Evolutionary conservation across 2,329 filamentous ascomycete genomes (phyloP).

Genomic region (Fusarium tuaranense): DNA sequence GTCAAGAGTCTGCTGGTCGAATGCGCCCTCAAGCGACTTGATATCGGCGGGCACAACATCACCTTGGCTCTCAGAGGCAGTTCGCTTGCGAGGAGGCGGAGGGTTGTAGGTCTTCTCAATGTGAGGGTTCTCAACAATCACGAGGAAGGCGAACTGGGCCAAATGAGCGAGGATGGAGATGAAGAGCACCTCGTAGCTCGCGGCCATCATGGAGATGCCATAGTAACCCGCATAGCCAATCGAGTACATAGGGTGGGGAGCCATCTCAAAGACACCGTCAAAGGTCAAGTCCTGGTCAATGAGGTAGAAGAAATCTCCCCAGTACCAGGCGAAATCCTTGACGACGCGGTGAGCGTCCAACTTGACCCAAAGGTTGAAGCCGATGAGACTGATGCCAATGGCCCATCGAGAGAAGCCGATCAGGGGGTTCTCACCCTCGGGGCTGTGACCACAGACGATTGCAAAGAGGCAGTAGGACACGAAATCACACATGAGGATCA

Average conservation of each 20-base stretch:
- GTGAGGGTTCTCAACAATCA: constrained; percentile 93
- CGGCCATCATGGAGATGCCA: constrained; percentile 97
- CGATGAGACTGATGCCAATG: constrained; percentile 80
- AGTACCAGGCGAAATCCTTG: constrained; percentile 99
- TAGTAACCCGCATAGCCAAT: constrained; percentile 99
- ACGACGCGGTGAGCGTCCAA: constrained; percentile 97
- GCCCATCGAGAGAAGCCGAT: constrained; percentile 82
- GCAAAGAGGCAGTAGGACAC: constrained; percentile 97
- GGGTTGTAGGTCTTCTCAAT: constrained; percentile 98
- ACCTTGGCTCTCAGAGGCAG: constrained; percentile 49
- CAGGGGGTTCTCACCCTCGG: constrained; percentile 75
- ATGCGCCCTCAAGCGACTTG: constrained; percentile 34
- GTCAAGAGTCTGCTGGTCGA: constrained; percentile 41
- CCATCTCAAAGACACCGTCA: constrained; percentile 99
- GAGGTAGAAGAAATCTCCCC: constrained; percentile 99
- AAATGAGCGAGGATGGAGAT: constrained; percentile 96
- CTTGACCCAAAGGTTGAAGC: constrained; percentile 99
- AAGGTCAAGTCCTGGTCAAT: constrained; percentile 98
- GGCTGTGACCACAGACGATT: constrained; percentile 83
- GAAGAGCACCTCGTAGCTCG: constrained; percentile 96
- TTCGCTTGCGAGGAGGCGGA: constrained; percentile 77
- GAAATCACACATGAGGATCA: constrained; percentile 99
- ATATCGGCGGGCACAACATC: constrained; percentile 45
- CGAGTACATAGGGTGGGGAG: constrained; percentile 98
- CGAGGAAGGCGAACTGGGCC: constrained; percentile 93